Evolutionary conservation across 345 rosid genomes (phyloP).

Genomic region (Sisymbrium altissimum): DNA sequence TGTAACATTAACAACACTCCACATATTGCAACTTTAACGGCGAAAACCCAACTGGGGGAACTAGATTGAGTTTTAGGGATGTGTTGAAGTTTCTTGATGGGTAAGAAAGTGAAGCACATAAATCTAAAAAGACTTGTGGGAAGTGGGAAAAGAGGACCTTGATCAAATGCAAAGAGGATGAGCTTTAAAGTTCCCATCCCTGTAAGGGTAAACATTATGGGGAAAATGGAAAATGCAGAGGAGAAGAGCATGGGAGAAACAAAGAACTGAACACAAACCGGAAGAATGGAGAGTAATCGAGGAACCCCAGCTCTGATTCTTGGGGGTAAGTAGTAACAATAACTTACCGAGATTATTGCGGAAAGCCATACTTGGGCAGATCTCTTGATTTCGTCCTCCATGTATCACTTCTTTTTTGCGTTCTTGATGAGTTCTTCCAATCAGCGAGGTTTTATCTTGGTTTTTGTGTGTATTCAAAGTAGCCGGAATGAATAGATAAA

Average conservation of each 20-base stretch:
- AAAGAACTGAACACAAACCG: neutral
- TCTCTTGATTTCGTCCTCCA: neutral
- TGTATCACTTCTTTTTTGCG: neutral
- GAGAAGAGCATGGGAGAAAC: neutral
- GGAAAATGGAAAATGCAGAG: neutral
- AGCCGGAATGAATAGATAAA: neutral
- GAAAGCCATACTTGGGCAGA: neutral
- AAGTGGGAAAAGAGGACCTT: neutral
- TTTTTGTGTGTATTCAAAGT: neutral
- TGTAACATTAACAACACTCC: neutral
- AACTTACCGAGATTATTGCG: neutral
- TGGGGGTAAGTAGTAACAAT: neutral
- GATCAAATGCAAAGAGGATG: neutral
- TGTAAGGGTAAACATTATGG: neutral
- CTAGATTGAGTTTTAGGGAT: neutral
- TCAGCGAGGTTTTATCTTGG: neutral
- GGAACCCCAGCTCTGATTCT: neutral
- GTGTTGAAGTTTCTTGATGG: neutral
- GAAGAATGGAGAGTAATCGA: neutral
- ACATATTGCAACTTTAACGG: neutral
- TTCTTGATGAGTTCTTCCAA: neutral
- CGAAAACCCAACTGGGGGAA: neutral
- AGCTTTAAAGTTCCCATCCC: neutral
- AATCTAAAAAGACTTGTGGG: neutral
- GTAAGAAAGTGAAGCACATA: neutral